phyloP scores from a whole-genome alignment of 2,329 filamentous ascomycete genomes.

The Ophiocordyceps australis region DNA sequence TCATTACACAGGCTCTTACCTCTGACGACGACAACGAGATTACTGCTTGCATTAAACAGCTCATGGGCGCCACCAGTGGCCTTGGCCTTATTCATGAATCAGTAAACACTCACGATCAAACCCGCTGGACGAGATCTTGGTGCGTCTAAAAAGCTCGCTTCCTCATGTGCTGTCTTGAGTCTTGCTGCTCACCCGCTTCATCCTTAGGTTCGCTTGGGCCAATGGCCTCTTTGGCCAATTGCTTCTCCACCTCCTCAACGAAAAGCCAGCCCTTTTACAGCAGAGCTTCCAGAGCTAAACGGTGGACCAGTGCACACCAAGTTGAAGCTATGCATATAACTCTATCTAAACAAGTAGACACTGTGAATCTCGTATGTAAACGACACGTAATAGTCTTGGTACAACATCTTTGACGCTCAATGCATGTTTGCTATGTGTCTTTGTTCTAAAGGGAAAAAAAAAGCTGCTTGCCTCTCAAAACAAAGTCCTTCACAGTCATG shows the following conservation, averaged over 20 bases:
- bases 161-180: constrained; percentile 7
- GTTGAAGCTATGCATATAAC: neutral
- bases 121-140: constrained; percentile 17
- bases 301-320: neutral
- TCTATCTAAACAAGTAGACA: no score
- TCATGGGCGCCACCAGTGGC: constrained; percentile 52
- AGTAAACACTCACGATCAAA: constrained; percentile 14
- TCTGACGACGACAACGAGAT: constrained; percentile 63
- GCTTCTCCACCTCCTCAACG: constrained; percentile 53
- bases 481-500: no score
- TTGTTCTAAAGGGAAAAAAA: no score
- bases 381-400: no score
- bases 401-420: no score
- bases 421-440: no score
- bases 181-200: no score
- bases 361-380: no score
- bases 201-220: constrained; percentile 77
- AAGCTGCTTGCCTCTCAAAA: neutral
- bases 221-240: constrained; percentile 80
- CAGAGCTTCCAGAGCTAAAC: constrained; percentile 24
- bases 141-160: constrained; percentile 4
- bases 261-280: constrained; percentile 48
- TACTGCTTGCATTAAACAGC: constrained; percentile 35
- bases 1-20: constrained; percentile 66
- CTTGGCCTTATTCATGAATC: constrained; percentile 64